phyloP scores from a whole-genome alignment of 805 yeast species.

The Dipodascus albidus region DNA sequence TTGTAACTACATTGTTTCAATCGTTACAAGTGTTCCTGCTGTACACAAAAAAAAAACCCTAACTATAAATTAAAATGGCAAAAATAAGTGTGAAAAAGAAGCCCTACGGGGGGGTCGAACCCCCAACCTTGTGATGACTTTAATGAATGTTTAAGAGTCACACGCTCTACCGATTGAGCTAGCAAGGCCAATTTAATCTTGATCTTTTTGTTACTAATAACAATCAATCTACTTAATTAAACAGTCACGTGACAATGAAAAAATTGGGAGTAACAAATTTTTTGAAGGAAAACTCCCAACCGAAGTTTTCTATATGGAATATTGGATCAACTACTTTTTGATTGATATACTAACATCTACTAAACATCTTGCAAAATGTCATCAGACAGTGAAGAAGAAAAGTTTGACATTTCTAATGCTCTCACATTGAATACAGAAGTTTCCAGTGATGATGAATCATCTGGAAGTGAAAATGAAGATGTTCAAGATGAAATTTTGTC shows the following conservation, averaged over 20 bases:
- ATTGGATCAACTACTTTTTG: no score
- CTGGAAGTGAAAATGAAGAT: slow-evolving; percentile 11
- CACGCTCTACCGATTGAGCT: not conserved
- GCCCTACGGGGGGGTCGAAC: not conserved
- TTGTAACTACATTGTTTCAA: no score
- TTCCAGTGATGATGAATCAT: slow-evolving; percentile 5
- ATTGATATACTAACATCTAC: no score
- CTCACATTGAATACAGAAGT: slow-evolving; percentile 12
- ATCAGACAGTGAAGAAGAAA: slow-evolving; percentile 12
- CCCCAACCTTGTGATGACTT: not conserved
- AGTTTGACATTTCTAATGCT: slow-evolving; percentile 18
- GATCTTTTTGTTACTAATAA: no score
- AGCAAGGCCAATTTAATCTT: not conserved
- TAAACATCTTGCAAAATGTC: not conserved
- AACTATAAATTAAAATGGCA: no score
- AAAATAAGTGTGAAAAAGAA: no score
- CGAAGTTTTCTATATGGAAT: no score
- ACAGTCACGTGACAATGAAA: no score
- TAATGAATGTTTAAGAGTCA: not conserved
- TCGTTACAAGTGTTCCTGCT: no score
- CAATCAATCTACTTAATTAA: no score
- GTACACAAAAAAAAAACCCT: no score
- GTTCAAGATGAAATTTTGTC: slow-evolving; percentile 25
- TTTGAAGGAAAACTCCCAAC: not conserved
- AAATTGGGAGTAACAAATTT: not conserved